Conservation (phyloP, 305 asterid species). For the Fraxinus ornus region DNA sequence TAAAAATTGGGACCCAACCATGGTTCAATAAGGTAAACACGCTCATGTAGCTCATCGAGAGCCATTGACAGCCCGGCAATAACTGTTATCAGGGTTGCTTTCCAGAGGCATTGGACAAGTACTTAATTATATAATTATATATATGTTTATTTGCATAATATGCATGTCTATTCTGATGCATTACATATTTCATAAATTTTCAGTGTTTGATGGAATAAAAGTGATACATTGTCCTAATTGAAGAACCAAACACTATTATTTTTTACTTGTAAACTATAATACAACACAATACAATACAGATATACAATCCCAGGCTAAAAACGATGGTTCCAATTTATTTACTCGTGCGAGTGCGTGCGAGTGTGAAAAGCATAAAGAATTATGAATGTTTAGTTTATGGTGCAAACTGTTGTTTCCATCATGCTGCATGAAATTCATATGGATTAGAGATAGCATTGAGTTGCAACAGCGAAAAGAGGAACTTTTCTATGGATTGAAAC, state of each 20-base stretch:
- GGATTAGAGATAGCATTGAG: not conserved
- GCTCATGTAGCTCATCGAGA: too few species aligned
- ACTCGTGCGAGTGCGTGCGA: not conserved
- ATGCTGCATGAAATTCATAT: not conserved
- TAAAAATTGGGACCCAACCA: too few species aligned
- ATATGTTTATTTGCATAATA: too few species aligned
- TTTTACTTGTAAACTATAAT: not conserved
- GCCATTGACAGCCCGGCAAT: too few species aligned
- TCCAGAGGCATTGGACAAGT: too few species aligned
- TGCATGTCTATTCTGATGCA: too few species aligned
- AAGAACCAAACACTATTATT: not conserved
- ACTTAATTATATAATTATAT: too few species aligned
- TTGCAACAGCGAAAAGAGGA: slow-evolving; percentile 24
- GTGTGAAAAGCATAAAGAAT: not conserved
- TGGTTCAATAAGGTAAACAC: too few species aligned
- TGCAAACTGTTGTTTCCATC: not conserved
- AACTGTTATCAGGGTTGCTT: too few species aligned
- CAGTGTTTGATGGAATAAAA: not conserved
- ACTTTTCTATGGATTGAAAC: slow-evolving; percentile 1
- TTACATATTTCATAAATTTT: too few species aligned
- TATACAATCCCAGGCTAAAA: not conserved
- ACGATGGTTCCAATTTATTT: not conserved
- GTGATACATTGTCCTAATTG: not conserved
- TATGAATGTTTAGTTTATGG: not conserved
- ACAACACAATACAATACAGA: not conserved